Evolutionary conservation across 2,329 filamentous ascomycete species (phyloP).

Genomic region (Pezicula carpinea): DNA sequence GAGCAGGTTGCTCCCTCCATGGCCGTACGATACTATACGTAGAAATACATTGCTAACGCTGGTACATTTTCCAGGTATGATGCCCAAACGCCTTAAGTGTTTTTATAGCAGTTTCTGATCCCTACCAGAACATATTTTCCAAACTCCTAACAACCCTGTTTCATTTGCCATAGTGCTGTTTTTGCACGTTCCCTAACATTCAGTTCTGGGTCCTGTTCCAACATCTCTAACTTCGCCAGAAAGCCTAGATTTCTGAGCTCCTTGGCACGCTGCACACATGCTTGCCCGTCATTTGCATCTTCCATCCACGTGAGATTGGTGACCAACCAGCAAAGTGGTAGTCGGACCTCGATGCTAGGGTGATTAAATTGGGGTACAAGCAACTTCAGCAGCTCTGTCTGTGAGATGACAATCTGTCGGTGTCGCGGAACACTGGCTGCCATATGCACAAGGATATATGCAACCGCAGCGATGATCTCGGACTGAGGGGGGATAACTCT

Average conservation of each 20-base stretch:
- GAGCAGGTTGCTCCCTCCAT: slow-evolving; percentile 10
- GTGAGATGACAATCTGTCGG: slow-evolving; percentile 70
- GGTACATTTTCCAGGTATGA: slow-evolving; percentile 10
- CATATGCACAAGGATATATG: slow-evolving; percentile 82
- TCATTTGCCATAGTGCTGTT: slow-evolving; percentile 70
- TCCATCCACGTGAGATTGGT: slow-evolving; percentile 85
- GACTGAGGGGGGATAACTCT: slow-evolving; percentile 52
- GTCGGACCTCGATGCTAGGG: slow-evolving; percentile 67
- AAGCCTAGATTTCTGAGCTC: slow-evolving; percentile 71
- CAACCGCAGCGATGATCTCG: slow-evolving; percentile 72
- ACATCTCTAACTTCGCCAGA: slow-evolving; percentile 55
- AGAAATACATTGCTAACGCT: no score
- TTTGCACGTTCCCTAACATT: slow-evolving; percentile 84
- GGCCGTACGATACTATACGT: no score
- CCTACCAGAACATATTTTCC: neutral
- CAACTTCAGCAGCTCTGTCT: slow-evolving; percentile 69
- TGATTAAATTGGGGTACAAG: slow-evolving; percentile 71
- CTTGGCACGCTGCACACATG: slow-evolving; percentile 60
- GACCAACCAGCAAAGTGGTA: slow-evolving; percentile 76
- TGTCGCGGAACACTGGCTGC: slow-evolving; percentile 77
- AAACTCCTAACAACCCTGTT: slow-evolving; percentile 13
- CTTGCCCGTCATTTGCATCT: slow-evolving; percentile 60
- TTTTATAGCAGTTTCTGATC: no score
- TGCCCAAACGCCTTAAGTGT: neutral
- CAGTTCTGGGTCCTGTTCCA: slow-evolving; percentile 67